These are phyloP conservation scores for Penicillium nordicum DNA, from an alignment of 2,329 filamentous ascomycete species.

Conservation along the genomic window DNA sequence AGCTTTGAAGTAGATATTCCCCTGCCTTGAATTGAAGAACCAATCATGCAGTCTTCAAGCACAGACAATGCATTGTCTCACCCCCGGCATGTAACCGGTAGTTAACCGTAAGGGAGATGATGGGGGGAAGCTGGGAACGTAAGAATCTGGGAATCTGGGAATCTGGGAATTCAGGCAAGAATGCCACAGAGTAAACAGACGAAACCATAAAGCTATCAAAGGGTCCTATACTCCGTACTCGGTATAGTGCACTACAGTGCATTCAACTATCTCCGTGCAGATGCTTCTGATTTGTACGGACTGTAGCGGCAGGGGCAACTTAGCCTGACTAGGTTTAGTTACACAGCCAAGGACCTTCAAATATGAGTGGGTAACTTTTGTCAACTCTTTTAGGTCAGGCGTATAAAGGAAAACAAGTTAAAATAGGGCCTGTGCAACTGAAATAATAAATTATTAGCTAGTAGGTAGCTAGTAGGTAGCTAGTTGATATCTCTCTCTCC, in stretches of 20 bases:
- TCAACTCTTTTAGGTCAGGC: neutral
- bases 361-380: neutral
- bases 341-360: constrained; percentile 6
- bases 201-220: neutral
- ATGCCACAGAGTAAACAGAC: constrained; percentile 7
- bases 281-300: neutral
- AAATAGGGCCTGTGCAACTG: neutral
- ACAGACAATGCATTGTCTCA: constrained; percentile 4
- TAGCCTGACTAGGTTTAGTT: constrained; percentile 8
- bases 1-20: neutral
- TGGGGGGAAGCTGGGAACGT: too few relatives aligned
- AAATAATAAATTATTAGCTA: neutral
- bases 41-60: neutral
- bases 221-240: neutral
- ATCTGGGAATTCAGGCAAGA: too few relatives aligned
- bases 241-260: neutral
- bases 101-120: neutral
- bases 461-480: neutral
- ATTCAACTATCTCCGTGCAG: neutral
- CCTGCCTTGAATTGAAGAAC: neutral
- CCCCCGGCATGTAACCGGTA: constrained; percentile 2
- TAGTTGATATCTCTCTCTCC: neutral
- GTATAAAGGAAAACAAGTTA: neutral
- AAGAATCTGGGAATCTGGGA: too few relatives aligned
- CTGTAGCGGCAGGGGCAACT: constrained; percentile 1